A percentile compares a stretch with the other conserved stretches of the same genome.
Evolutionary conservation across 2,329 filamentous ascomycete genomes (phyloP).

Genomic region (Sporothrix inflata): DNA sequence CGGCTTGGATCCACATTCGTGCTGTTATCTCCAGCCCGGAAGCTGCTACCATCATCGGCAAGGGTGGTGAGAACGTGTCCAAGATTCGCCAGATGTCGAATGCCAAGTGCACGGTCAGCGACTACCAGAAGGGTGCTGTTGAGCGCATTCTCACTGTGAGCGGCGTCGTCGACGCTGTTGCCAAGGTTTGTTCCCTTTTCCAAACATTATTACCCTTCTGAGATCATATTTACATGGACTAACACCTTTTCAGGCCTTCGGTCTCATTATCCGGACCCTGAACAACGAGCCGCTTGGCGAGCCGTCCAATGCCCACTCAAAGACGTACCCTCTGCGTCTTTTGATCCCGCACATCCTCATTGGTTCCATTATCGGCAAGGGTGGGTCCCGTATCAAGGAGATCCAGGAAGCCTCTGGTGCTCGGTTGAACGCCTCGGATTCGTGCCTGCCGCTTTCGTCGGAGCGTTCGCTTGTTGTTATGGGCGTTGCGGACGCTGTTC

Average conservation of each 20-base stretch:
- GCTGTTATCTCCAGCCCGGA: constrained; percentile 97
- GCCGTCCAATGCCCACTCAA: constrained; percentile 88
- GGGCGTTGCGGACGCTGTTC: constrained; percentile 95
- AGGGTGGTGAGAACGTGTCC: constrained; percentile 97
- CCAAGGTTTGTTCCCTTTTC: constrained; percentile 68
- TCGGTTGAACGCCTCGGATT: constrained; percentile 93
- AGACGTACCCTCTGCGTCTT: constrained; percentile 94
- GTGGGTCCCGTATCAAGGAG: constrained; percentile 91
- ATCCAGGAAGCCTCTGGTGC: constrained; percentile 98
- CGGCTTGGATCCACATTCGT: constrained; percentile 93
- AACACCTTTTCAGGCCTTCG: constrained; percentile 65
- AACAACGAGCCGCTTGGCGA: constrained; percentile 94
- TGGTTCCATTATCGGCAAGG: constrained; percentile 98
- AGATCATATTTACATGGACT: neutral
- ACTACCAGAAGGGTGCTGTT: constrained; percentile 95
- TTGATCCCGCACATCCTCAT: constrained; percentile 97
- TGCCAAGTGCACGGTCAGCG: constrained; percentile 97
- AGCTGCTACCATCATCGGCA: constrained; percentile 96
- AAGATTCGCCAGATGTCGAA: constrained; percentile 94
- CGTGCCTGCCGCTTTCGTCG: constrained; percentile 89
- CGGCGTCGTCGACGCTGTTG: constrained; percentile 92
- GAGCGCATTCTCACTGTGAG: constrained; percentile 98
- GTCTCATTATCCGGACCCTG: constrained; percentile 94
- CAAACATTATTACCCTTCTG: neutral
- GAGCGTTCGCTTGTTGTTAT: constrained; percentile 98